Evolutionary conservation across 2,329 filamentous ascomycete species (phyloP), one percentile per base, ranked within the genome.

Genomic region (Neoscytalidium dimidiatum): DNA sequence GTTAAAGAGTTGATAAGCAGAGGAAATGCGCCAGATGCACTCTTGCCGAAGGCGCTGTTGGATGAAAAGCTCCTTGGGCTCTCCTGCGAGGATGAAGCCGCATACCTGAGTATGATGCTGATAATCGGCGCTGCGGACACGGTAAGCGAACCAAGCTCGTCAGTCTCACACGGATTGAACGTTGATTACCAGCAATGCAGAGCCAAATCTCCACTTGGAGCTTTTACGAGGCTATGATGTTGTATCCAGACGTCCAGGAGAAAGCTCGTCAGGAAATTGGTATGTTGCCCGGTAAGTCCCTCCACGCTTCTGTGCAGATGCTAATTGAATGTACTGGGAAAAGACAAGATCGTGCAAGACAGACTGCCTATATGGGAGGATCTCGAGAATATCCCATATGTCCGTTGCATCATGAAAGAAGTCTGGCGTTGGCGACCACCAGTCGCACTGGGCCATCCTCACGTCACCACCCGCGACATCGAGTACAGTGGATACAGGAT

Each of bases 361-460:
- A 23, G 49, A 13, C 26, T 52, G 5, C 49, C 49, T 9, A 13
- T 4, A 21, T 52, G 49, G 49, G 26, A 31, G n/a, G 49, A 52
- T 17, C 8, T 52, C 78, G 85, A 2, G 72, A 75, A 3, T 70
- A 11, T 88, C 8, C 84, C 85, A 0, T 88, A 88, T 68, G 71
- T 87, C 33, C 77, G 80, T 21, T 83, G 82, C 1, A 77, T 85
- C 13, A 79, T 86, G 19, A 86, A 86, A 66, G 86, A 89, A 67
- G 79, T 83, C 1, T 73, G 87, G 11, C 79, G 86, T 2, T 87
- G 85, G 84, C 78, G 84, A 4, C 83, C 85, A 0, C 81, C 85
- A 0, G 79, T 81, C 11, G 81, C 83, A 48, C 80, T 85, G n/a
- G 79, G 80, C 17, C 79, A 83, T 53, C 84, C 84, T 0, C 82